These are phyloP conservation scores for Verticillium tricorpus DNA, from an alignment of 2,329 filamentous ascomycete genomes.

Conservation along the genomic window DNA sequence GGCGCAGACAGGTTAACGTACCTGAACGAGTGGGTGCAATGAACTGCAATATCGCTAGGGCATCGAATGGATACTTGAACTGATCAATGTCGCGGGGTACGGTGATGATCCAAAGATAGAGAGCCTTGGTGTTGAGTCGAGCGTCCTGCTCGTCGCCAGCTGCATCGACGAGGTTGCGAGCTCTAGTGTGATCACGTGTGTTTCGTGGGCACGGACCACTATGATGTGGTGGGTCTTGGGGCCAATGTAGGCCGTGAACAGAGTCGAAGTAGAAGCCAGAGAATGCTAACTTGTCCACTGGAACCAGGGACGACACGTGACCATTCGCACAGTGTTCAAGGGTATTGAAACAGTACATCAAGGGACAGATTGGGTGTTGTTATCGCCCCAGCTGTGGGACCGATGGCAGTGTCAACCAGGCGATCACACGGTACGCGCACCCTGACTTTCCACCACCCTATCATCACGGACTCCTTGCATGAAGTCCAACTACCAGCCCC, in stretches of 20 bases:
- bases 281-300: not conserved
- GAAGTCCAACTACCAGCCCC: too few relatives aligned
- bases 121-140: constrained; percentile 9
- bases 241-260: too few relatives aligned
- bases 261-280: too few relatives aligned
- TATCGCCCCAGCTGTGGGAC: not conserved
- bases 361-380: not conserved
- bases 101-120: constrained; percentile 15
- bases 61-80: constrained; percentile 33
- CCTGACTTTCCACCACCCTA: too few relatives aligned
- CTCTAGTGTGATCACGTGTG: constrained; percentile 15
- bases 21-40: constrained; percentile 28
- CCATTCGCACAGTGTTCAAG: not conserved
- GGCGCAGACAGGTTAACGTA: constrained; percentile 20
- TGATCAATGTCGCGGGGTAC: constrained; percentile 33
- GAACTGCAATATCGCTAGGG: constrained; percentile 26
- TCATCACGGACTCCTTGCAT: too few relatives aligned
- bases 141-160: constrained; percentile 1
- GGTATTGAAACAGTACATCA: not conserved
- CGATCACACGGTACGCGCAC: not conserved
- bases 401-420: not conserved
- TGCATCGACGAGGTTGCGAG: constrained; percentile 12
- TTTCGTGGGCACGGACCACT: not conserved
- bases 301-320: not conserved
- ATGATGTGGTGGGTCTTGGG: not conserved